These are phyloP conservation scores for Raddia guianensis DNA, from an alignment of 176 grass and related monocot species.

Conservation along the genomic window DNA sequence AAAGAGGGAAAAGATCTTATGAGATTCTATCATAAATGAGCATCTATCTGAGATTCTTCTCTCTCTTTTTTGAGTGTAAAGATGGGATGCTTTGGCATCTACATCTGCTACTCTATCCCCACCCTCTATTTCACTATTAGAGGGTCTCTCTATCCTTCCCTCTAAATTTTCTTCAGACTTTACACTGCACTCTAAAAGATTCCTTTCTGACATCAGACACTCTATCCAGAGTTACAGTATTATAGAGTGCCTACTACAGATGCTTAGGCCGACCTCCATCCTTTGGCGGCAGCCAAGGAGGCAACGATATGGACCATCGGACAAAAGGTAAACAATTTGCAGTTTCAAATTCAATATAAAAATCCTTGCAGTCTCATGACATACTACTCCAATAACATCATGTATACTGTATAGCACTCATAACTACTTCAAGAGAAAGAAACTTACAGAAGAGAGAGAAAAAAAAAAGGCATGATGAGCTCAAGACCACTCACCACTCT, in stretches of 20 bases:
- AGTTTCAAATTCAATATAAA: background rate
- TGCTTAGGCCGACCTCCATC: background rate
- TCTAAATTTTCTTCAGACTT: too few relatives aligned
- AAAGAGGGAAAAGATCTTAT: background rate
- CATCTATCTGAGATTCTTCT: background rate
- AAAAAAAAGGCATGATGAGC: background rate
- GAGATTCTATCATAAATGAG: background rate
- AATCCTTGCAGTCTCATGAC: background rate
- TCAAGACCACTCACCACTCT: background rate
- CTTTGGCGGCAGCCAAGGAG: slow-evolving; percentile 39
- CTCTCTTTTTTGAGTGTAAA: background rate
- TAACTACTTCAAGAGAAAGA: background rate
- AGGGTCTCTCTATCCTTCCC: too few relatives aligned
- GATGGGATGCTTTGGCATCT: slow-evolving; percentile 8
- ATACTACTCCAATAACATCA: background rate
- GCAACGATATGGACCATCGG: background rate
- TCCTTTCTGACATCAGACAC: too few relatives aligned
- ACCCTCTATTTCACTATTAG: too few relatives aligned
- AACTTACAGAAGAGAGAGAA: background rate
- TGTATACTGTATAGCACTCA: background rate
- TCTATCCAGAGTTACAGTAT: too few relatives aligned
- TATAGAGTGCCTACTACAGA: too few relatives aligned
- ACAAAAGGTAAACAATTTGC: background rate
- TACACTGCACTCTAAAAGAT: too few relatives aligned
- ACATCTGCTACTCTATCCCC: too few relatives aligned